A percentile compares a stretch with the other conserved stretches of the same genome.
These are phyloP conservation scores for Trifolium dubium DNA, from an alignment of 306 rosid species.

Conservation along the genomic window DNA sequence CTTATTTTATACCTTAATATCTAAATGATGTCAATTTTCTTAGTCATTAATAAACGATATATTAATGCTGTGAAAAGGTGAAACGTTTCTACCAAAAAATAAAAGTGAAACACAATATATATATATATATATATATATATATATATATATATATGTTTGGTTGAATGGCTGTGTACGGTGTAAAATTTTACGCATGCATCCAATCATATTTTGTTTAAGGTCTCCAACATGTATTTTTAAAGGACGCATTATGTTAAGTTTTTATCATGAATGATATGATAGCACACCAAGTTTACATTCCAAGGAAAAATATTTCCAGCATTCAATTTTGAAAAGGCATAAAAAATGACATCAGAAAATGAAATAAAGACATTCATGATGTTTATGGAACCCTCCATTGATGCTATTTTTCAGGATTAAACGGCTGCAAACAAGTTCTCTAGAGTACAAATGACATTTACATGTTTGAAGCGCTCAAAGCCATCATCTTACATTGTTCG, in stretches of 20 bases:
- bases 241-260: slow-evolving; percentile 7
- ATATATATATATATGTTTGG: too few relatives aligned
- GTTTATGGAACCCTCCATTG: slow-evolving; percentile 41
- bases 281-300: slow-evolving; percentile 51
- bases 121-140: too few relatives aligned
- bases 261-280: slow-evolving; percentile 38
- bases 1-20: not conserved
- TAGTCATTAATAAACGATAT: not conserved
- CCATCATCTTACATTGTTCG: slow-evolving; percentile 99
- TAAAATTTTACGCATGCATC: not conserved
- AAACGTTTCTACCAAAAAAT: too few relatives aligned
- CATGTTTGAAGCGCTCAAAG: slow-evolving; percentile 84
- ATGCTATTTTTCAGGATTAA: slow-evolving; percentile 43
- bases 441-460: slow-evolving; percentile 44
- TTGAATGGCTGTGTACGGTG: not conserved
- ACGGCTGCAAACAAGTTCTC: slow-evolving; percentile 38
- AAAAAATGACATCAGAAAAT: slow-evolving; percentile 45
- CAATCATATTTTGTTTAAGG: too few relatives aligned
- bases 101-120: not conserved
- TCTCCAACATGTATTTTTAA: not conserved
- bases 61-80: too few relatives aligned
- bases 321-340: slow-evolving; percentile 38
- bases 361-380: slow-evolving; percentile 32
- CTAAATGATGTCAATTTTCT: not conserved
- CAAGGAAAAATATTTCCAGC: slow-evolving; percentile 36